phyloP scores from a whole-genome alignment of 768 basidiomycete genomes.

The Pleurotus cornucopiae region DNA sequence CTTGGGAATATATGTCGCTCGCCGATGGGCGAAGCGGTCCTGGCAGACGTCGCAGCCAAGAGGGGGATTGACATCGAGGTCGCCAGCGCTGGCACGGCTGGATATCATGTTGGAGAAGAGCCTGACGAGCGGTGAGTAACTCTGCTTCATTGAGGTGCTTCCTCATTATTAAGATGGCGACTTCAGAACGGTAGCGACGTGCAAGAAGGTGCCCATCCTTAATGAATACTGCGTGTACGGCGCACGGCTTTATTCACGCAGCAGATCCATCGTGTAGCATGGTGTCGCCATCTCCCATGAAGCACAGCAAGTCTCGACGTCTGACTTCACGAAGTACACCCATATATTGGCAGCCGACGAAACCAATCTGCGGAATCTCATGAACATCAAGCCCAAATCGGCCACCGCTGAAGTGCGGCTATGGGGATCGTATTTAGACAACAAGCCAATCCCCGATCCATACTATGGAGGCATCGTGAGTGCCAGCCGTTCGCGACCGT shows the following conservation, averaged over 20 bases:
- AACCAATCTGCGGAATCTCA: conserved; percentile 63
- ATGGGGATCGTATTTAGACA: conserved; percentile 79
- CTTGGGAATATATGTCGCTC: conserved; percentile 84
- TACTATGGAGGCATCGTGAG: conserved; percentile 73
- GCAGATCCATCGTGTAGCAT: conserved; percentile 40
- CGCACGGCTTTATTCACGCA: not conserved
- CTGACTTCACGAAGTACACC: conserved; percentile 74
- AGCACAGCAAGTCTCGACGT: conserved; percentile 60
- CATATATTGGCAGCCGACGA: conserved; percentile 86
- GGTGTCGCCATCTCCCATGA: conserved; percentile 64
- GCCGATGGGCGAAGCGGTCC: conserved; percentile 89
- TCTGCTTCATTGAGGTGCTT: conserved; percentile 3
- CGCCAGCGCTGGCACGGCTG: conserved; percentile 83
- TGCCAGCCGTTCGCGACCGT: conserved; percentile 8
- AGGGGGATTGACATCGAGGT: conserved; percentile 66
- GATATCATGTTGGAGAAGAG: conserved; percentile 78
- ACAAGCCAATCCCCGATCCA: conserved; percentile 74
- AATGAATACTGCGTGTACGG: not conserved
- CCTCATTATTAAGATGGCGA: not conserved
- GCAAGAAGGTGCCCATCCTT: conserved; percentile 51
- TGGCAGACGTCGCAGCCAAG: conserved; percentile 61
- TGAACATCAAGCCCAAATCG: conserved; percentile 43
- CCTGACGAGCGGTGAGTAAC: conserved; percentile 71
- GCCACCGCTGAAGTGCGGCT: conserved; percentile 63
- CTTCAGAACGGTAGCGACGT: conserved; percentile 57